A percentile compares a stretch with the other conserved stretches of the same genome.
These are phyloP conservation scores for Beauveria asiatica DNA, from an alignment of 2,329 filamentous ascomycete genomes.

Conservation along the genomic window DNA sequence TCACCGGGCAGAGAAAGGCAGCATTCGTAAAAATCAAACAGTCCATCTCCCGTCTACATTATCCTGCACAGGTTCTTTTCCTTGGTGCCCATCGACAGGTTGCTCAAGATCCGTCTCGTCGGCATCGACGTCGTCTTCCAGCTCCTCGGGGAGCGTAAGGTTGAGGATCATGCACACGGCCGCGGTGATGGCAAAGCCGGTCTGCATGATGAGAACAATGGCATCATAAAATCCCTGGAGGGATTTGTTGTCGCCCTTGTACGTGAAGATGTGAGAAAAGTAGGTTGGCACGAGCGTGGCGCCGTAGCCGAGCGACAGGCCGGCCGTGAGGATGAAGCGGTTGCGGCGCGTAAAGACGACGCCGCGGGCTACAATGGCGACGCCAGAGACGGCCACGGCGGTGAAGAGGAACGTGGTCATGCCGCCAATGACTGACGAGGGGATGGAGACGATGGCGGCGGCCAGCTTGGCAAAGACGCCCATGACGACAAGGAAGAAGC, in stretches of 20 bases:
- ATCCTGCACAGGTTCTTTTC: not conserved
- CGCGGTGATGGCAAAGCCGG: slow-evolving; percentile 67
- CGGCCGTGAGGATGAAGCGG: slow-evolving; percentile 72
- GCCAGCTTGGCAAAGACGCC: slow-evolving; percentile 79
- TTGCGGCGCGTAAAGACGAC: slow-evolving; percentile 71
- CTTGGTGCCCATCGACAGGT: not conserved
- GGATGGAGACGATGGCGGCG: slow-evolving; percentile 69
- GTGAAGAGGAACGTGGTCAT: slow-evolving; percentile 78
- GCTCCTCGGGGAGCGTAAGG: slow-evolving; percentile 61
- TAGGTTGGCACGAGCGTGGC: slow-evolving; percentile 59
- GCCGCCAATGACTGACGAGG: slow-evolving; percentile 54
- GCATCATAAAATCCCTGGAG: slow-evolving; percentile 69
- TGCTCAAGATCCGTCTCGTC: slow-evolving; percentile 1
- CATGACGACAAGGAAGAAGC: slow-evolving; percentile 69
- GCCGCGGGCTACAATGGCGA: slow-evolving; percentile 62
- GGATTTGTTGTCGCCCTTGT: slow-evolving; percentile 56
- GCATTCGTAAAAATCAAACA: not conserved
- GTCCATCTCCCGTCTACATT: not conserved
- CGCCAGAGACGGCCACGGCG: slow-evolving; percentile 67
- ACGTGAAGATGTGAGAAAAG: slow-evolving; percentile 65
- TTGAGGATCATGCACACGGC: slow-evolving; percentile 68
- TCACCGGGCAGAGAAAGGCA: not conserved
- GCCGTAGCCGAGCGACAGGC: slow-evolving; percentile 64
- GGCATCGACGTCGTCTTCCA: slow-evolving; percentile 44
- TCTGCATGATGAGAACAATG: slow-evolving; percentile 64